Evolutionary conservation across 495 filamentous ascomycete species (phyloP).

Genomic region (Penicillium riverlandense): DNA sequence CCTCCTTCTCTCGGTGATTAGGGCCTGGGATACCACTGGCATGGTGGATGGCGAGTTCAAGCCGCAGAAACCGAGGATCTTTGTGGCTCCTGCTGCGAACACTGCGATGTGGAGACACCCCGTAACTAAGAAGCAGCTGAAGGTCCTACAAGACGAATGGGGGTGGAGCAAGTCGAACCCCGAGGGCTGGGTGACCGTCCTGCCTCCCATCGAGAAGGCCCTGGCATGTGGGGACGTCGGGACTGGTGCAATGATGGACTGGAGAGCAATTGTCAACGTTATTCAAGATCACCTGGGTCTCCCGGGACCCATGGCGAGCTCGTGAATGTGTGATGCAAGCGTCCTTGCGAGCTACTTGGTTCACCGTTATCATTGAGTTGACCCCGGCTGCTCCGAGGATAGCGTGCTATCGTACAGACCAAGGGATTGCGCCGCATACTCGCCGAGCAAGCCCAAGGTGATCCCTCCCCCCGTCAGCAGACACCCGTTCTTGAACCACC

Average conservation of each 20-base stretch:
- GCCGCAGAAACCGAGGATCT: conserved; percentile 27
- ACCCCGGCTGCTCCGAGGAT: conserved; percentile 1
- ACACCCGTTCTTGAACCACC: conserved; percentile 85
- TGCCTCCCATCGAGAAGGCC: conserved; percentile 53
- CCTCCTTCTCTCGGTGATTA: conserved; percentile 14
- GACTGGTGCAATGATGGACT: conserved; percentile 60
- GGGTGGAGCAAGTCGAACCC: conserved; percentile 19
- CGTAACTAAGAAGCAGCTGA: conserved; percentile 56
- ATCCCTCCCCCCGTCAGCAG: conserved; percentile 64
- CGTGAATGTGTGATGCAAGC: too few relatives aligned
- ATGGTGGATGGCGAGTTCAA: conserved; percentile 41
- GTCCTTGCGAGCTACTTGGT: too few relatives aligned
- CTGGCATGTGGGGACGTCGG: conserved; percentile 68
- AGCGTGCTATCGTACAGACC: conserved; percentile 19
- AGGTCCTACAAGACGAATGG: conserved; percentile 58
- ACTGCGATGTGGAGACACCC: conserved; percentile 75
- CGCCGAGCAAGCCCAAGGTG: conserved; percentile 51
- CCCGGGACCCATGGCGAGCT: too few relatives aligned
- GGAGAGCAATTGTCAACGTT: conserved; percentile 50
- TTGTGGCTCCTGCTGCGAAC: conserved; percentile 69
- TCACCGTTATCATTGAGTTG: background rate
- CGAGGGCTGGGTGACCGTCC: conserved; percentile 61
- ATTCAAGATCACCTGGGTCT: conserved; percentile 35
- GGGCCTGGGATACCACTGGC: conserved; percentile 63
- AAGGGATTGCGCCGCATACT: conserved; percentile 45